Conservation (phyloP, 208 protist genomes). For the Acanthamoeba culbertsoni region DNA sequence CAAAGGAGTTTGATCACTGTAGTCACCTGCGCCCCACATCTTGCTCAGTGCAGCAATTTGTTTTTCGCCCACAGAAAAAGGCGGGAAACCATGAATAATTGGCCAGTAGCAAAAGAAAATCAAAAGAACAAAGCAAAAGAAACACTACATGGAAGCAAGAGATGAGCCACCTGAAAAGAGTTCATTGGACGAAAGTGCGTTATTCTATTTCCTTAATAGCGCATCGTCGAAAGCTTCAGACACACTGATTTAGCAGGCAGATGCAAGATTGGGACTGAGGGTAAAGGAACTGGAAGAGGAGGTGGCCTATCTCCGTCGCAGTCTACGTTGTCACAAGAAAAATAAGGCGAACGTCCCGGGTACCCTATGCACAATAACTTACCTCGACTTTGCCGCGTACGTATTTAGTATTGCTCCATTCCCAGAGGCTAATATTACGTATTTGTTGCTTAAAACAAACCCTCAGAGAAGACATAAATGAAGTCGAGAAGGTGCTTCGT, state of each 20-base stretch:
- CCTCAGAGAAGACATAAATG: background rate
- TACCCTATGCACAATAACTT: background rate
- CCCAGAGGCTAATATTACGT: background rate
- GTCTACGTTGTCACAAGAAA: background rate
- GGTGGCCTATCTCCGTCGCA: background rate
- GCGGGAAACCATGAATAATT: background rate
- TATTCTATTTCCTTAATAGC: background rate
- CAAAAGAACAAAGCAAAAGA: background rate
- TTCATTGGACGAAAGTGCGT: background rate
- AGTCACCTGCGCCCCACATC: conserved; percentile 13
- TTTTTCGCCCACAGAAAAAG: background rate
- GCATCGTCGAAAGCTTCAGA: background rate
- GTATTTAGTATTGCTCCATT: background rate
- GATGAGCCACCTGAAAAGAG: too few species aligned
- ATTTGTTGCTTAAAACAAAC: background rate
- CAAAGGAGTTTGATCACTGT: background rate
- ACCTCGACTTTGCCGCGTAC: conserved; percentile 31
- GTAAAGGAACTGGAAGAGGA: background rate
- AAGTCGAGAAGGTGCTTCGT: background rate
- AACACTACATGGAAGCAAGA: background rate
- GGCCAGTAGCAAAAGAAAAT: background rate
- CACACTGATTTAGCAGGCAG: background rate
- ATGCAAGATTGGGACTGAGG: background rate
- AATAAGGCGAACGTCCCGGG: background rate
- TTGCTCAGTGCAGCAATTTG: background rate